Evolutionary conservation across 352 stramenopile genomes (phyloP).

Genomic region (Phytophthora uliginosa): DNA sequence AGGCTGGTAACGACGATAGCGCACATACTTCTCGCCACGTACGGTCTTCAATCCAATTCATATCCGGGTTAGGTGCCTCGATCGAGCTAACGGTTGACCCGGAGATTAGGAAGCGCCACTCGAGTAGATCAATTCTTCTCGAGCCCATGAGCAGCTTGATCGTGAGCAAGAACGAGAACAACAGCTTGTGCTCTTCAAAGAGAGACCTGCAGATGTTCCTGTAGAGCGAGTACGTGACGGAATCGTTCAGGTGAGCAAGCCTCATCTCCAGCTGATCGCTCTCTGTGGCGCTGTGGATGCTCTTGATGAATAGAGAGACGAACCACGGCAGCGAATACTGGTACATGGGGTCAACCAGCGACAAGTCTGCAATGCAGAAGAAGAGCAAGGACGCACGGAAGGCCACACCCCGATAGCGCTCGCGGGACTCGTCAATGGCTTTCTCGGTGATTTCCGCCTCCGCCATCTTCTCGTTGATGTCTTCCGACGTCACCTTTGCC

Average conservation of each 20-base stretch:
- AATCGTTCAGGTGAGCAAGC: conserved; percentile 92
- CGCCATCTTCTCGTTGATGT: conserved; percentile 95
- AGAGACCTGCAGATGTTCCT: conserved; percentile 95
- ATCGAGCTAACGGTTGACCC: conserved; percentile 69
- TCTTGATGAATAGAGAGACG: conserved; percentile 91
- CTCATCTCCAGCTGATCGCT: conserved; percentile 89
- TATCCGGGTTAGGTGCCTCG: conserved; percentile 86
- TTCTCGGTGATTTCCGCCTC: conserved; percentile 94
- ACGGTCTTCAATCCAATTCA: conserved; percentile 74
- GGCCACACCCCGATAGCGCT: conserved; percentile 91
- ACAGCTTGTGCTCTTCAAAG: conserved; percentile 96
- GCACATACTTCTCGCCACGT: conserved; percentile 85
- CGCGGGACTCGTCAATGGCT: conserved; percentile 91
- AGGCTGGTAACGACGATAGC: conserved; percentile 74
- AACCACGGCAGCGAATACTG: conserved; percentile 97
- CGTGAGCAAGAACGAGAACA: conserved; percentile 95
- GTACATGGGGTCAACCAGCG: conserved; percentile 94
- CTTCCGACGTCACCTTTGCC: conserved; percentile 93
- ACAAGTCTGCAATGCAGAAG: conserved; percentile 94
- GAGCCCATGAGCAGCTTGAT: conserved; percentile 88
- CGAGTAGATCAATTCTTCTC: conserved; percentile 85
- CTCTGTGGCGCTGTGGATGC: conserved; percentile 84
- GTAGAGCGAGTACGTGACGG: conserved; percentile 95
- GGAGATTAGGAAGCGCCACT: conserved; percentile 96
- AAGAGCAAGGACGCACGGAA: conserved; percentile 93